Evolutionary conservation across 2,329 filamentous ascomycete species (phyloP).

Genomic region (Cladosporium austrohemisphaericum): DNA sequence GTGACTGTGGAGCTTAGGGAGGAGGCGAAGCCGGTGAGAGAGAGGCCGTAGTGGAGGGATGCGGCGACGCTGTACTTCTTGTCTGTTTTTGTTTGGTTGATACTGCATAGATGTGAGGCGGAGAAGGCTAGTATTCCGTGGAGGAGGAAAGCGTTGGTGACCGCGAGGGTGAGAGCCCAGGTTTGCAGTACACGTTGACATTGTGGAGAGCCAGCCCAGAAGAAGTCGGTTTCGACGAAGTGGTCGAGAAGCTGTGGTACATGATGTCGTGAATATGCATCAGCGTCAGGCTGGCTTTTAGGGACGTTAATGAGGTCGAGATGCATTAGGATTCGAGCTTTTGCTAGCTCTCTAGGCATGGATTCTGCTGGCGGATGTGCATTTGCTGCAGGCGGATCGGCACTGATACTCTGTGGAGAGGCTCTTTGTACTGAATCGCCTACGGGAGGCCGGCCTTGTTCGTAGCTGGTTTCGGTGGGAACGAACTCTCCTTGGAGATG

Average conservation of each 20-base stretch:
- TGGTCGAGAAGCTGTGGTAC: constrained; percentile 19
- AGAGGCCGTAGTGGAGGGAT: constrained; percentile 18
- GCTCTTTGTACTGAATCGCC: neutral
- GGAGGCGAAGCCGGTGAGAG: constrained; percentile 18
- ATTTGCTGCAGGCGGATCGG: neutral
- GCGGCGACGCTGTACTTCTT: constrained; percentile 19
- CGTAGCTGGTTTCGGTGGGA: no score
- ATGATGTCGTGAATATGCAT: constrained; percentile 14
- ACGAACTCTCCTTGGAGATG: no score
- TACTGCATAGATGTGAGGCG: constrained; percentile 83
- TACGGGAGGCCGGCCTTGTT: no score
- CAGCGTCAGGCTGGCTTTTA: neutral
- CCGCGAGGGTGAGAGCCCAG: constrained; percentile 63
- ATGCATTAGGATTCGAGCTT: constrained; percentile 12
- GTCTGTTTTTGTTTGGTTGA: constrained; percentile 58
- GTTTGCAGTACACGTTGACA: constrained; percentile 17
- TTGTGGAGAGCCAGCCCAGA: constrained; percentile 18
- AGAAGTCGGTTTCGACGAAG: constrained; percentile 15
- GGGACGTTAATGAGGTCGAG: constrained; percentile 9
- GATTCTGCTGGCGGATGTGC: constrained; percentile 1
- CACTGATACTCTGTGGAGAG: neutral
- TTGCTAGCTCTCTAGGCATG: constrained; percentile 5
- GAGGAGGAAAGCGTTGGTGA: constrained; percentile 81
- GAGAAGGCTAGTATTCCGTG: constrained; percentile 84
- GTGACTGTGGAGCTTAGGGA: constrained; percentile 15